phyloP scores from a whole-genome alignment of 208 protist genomes.

The Sergeia podlipaevii region DNA sequence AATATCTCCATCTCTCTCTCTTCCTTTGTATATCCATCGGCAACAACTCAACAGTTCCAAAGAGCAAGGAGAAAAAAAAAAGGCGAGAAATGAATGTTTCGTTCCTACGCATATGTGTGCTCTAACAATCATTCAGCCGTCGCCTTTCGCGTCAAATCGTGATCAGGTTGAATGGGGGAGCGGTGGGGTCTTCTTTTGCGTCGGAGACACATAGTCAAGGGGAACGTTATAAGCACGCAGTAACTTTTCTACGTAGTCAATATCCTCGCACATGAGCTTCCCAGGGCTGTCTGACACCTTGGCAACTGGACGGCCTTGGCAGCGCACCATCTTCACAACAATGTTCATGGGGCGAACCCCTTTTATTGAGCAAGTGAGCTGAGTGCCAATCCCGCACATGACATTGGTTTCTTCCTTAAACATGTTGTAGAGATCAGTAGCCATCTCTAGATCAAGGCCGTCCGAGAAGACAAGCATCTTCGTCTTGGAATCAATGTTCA shows the following conservation, averaged over 20 bases:
- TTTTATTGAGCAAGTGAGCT: slow-evolving; percentile 81
- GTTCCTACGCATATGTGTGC: too few species aligned
- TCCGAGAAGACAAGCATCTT: slow-evolving; percentile 88
- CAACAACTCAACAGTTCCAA: too few species aligned
- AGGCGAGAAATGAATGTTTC: too few species aligned
- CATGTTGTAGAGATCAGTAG: slow-evolving; percentile 39
- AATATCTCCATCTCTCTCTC: too few species aligned
- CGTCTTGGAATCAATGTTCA: slow-evolving; percentile 69
- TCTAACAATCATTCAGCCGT: too few species aligned
- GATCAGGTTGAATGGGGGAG: too few species aligned
- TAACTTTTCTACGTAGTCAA: slow-evolving; percentile 52
- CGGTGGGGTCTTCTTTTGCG: too few species aligned
- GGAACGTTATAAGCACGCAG: slow-evolving; percentile 62
- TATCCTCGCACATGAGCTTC: slow-evolving; percentile 73
- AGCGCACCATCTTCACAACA: slow-evolving; percentile 90
- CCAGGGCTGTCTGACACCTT: slow-evolving; percentile 85
- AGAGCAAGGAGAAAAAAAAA: too few species aligned
- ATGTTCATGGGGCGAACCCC: slow-evolving; percentile 75
- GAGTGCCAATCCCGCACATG: slow-evolving; percentile 83
- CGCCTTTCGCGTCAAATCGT: too few species aligned
- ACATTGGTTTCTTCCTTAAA: slow-evolving; percentile 64
- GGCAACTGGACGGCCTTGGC: slow-evolving; percentile 79
- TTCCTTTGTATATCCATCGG: too few species aligned
- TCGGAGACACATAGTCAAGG: too few species aligned
- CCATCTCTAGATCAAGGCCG: slow-evolving; percentile 73